These are phyloP conservation scores for Saccharomyces hybrid DNA, from an alignment of 1,139 yeast species.

Conservation along the genomic window DNA sequence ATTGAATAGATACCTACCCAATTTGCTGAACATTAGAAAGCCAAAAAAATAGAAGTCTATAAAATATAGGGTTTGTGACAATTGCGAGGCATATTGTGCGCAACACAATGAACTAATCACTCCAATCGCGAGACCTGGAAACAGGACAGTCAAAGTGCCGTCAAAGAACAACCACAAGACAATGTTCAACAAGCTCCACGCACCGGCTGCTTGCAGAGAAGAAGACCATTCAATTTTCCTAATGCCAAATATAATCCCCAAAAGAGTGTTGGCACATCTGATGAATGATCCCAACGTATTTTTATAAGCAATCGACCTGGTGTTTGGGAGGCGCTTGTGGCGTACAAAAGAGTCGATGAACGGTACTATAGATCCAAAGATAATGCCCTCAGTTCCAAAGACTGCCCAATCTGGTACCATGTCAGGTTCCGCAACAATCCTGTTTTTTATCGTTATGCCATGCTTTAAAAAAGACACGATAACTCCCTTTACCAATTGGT, in stretches of 20 bases:
- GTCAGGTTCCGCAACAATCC: not conserved
- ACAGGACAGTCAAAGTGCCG: conserved; percentile 63
- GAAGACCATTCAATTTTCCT: conserved; percentile 76
- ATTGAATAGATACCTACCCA: conserved; percentile 46
- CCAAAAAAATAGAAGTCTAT: conserved; percentile 57
- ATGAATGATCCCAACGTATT: too few species aligned
- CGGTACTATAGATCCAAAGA: conserved; percentile 62
- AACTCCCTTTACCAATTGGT: not conserved
- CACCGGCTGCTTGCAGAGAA: conserved; percentile 63
- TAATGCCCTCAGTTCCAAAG: conserved; percentile 50
- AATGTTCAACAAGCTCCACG: conserved; percentile 71
- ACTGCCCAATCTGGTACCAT: conserved; percentile 31
- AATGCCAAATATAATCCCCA: conserved; percentile 85
- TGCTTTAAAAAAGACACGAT: not conserved
- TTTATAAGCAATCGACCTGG: too few species aligned
- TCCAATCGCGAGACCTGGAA: conserved; percentile 41
- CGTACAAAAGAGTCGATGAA: conserved; percentile 45
- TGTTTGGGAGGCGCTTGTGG: too few species aligned
- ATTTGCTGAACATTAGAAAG: conserved; percentile 58
- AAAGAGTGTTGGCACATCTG: conserved; percentile 66
- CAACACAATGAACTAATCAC: conserved; percentile 35
- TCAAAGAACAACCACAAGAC: conserved; percentile 77
- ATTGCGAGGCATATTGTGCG: conserved; percentile 21
- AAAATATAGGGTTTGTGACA: conserved; percentile 26
- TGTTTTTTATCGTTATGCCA: not conserved